phyloP scores from a whole-genome alignment of 768 basidiomycete genomes.

The Mycena belliarum region DNA sequence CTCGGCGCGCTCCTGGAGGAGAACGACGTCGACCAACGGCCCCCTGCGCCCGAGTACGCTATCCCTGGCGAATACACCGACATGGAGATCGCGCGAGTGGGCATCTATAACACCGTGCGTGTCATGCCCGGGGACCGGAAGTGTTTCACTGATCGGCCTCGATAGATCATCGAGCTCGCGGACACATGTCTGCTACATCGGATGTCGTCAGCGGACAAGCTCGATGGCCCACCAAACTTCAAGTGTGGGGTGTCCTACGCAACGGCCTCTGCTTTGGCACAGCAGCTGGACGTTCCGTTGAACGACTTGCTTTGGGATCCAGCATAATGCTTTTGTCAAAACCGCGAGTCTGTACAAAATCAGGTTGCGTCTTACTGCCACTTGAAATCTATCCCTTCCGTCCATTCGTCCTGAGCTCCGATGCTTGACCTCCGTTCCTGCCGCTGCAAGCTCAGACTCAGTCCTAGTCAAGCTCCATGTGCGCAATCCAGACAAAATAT shows the following conservation, averaged over 20 bases:
- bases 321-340: too few species aligned
- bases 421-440: too few species aligned
- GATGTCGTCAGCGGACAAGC: conserved; percentile 56
- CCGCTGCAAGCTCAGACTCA: too few species aligned
- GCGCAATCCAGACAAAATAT: neutral
- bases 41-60: conserved; percentile 46
- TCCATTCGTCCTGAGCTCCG: too few species aligned
- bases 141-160: neutral
- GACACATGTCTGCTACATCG: conserved; percentile 68
- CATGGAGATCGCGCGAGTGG: conserved; percentile 66
- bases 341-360: too few species aligned
- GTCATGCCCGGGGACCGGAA: too few species aligned
- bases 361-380: too few species aligned
- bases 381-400: too few species aligned
- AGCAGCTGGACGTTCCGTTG: conserved; percentile 58
- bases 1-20: conserved; percentile 78
- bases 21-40: conserved; percentile 55
- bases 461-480: too few species aligned
- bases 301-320: conserved; percentile 74
- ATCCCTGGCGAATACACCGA: conserved; percentile 75
- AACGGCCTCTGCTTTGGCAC: conserved; percentile 53
- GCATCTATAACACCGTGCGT: conserved; percentile 59
- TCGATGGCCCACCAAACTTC: conserved; percentile 72
- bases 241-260: conserved; percentile 74
- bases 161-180: conserved; percentile 66